Conservation (phyloP, 352 stramenopile genomes). For the Phytophthora europaea region DNA sequence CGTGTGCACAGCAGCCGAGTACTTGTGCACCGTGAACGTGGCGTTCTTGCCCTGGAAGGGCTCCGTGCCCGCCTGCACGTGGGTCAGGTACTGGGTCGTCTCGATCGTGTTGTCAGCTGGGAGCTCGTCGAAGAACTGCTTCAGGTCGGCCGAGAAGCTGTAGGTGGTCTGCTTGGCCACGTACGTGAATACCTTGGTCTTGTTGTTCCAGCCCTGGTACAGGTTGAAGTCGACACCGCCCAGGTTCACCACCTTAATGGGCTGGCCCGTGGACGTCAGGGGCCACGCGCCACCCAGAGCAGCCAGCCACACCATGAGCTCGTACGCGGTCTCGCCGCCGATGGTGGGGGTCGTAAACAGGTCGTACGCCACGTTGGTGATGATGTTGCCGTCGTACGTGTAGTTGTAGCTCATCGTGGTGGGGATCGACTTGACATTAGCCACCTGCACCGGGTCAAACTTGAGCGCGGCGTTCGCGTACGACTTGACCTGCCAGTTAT, state of each 20-base stretch:
- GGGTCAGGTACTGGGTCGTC: constrained; percentile 38
- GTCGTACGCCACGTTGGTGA: constrained; percentile 48
- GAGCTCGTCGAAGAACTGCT: constrained; percentile 39
- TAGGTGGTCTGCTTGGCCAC: constrained; percentile 27
- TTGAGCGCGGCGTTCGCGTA: constrained; percentile 51
- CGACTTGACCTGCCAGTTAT: constrained; percentile 47
- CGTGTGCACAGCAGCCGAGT: constrained; percentile 28
- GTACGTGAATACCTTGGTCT: constrained; percentile 45
- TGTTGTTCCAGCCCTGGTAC: constrained; percentile 43
- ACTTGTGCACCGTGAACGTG: constrained; percentile 31
- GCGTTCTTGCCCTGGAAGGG: constrained; percentile 42
- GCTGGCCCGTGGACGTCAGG: constrained; percentile 31
- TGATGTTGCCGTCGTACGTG: constrained; percentile 39
- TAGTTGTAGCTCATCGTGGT: constrained; percentile 45
- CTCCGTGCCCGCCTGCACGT: constrained; percentile 43
- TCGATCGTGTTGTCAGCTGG: constrained; percentile 30
- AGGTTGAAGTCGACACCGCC: constrained; percentile 31
- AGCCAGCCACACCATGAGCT: constrained; percentile 52
- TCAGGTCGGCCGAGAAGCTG: constrained; percentile 35
- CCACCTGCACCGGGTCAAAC: constrained; percentile 41
- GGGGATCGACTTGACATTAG: constrained; percentile 44
- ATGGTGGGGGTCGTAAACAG: constrained; percentile 41
- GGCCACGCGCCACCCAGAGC: constrained; percentile 36
- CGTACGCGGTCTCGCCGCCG: constrained; percentile 35
- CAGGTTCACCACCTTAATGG: constrained; percentile 30